Conservation (phyloP, 495 filamentous ascomycete genomes). For the Neurospora sp. region DNA sequence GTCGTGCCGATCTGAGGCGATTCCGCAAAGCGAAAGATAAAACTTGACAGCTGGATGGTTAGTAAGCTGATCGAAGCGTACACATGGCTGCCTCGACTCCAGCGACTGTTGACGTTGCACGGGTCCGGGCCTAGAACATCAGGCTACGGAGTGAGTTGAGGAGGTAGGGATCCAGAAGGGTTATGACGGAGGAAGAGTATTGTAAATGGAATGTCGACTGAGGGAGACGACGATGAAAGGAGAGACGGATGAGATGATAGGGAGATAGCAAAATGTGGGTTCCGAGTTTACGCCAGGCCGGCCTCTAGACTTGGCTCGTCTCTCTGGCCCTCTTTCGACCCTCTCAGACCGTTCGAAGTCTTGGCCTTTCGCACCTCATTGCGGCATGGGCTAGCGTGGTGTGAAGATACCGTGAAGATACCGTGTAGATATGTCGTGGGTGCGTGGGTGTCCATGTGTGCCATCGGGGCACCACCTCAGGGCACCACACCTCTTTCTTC, state of each 20-base stretch:
- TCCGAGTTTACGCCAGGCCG: background rate
- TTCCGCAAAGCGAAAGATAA: slow-evolving; percentile 9
- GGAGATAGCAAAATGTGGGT: background rate
- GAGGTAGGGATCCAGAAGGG: background rate
- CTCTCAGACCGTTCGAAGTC: background rate
- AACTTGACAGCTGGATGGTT: background rate
- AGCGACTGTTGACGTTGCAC: background rate
- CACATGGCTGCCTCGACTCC: background rate
- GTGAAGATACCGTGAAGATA: background rate
- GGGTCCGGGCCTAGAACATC: background rate
- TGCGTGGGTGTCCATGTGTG: background rate
- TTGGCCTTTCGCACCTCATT: background rate
- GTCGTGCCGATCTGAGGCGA: slow-evolving; percentile 4
- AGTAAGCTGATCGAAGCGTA: background rate
- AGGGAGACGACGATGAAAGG: background rate
- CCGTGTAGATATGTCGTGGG: background rate
- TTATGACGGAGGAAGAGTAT: background rate
- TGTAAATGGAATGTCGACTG: background rate
- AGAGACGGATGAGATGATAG: background rate
- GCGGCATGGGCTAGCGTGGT: background rate
- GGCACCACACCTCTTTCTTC: background rate
- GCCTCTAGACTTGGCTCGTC: background rate
- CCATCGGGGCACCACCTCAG: background rate
- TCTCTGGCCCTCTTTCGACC: background rate
- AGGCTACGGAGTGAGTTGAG: background rate